Conservation (phyloP, 2,329 filamentous ascomycete species). For the Aspergillus niger region DNA sequence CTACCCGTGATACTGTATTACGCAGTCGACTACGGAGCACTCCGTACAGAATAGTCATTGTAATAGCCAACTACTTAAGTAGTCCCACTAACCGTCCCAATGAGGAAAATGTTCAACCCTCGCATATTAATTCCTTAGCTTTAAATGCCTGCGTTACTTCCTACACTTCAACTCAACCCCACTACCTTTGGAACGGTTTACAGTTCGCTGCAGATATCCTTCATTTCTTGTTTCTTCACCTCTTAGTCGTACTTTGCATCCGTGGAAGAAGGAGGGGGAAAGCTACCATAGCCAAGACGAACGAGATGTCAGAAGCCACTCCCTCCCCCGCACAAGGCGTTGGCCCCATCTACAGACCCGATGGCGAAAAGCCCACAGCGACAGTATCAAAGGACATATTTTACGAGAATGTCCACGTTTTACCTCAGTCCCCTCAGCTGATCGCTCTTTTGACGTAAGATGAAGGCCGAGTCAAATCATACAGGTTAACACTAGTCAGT, state of each 20-base stretch:
- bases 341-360: slow-evolving; percentile 75
- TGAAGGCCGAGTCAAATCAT: slow-evolving; percentile 3
- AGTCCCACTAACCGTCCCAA: too few relatives aligned
- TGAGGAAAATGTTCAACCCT: too few relatives aligned
- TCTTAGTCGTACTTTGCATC: background rate
- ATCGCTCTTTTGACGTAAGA: slow-evolving; percentile 97
- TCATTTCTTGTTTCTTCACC: background rate
- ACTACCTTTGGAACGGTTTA: too few relatives aligned
- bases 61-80: too few relatives aligned
- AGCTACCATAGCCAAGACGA: slow-evolving; percentile 24
- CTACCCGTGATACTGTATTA: too few relatives aligned
- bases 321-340: slow-evolving; percentile 64
- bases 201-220: too few relatives aligned
- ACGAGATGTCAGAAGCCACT: slow-evolving; percentile 30
- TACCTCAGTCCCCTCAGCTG: slow-evolving; percentile 91
- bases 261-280: background rate
- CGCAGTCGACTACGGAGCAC: too few relatives aligned
- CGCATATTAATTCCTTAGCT: too few relatives aligned
- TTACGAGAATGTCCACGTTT: slow-evolving; percentile 84
- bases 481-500: background rate
- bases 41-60: too few relatives aligned
- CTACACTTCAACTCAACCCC: too few relatives aligned
- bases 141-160: too few relatives aligned
- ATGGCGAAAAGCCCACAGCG: slow-evolving; percentile 77
- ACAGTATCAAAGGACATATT: slow-evolving; percentile 83